These are phyloP conservation scores for Candida succiphila DNA, from an alignment of 805 yeast genomes.

Conservation along the genomic window DNA sequence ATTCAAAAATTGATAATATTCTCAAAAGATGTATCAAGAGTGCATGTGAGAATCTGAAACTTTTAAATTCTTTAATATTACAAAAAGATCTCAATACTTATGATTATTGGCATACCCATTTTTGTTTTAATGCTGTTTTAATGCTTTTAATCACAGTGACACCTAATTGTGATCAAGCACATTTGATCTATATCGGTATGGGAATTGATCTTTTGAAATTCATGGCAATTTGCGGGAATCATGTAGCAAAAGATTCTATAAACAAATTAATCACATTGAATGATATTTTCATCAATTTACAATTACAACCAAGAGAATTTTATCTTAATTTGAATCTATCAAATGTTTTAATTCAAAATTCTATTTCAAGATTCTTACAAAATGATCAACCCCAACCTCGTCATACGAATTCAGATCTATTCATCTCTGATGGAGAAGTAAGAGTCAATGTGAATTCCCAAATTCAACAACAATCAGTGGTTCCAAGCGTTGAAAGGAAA, in stretches of 20 bases:
- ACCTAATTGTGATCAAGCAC: slow-evolving; percentile 3
- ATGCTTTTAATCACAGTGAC: slow-evolving; percentile 16
- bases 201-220: slow-evolving; percentile 18
- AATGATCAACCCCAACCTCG: neutral
- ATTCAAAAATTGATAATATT: slow-evolving; percentile 15
- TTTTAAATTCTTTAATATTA: slow-evolving; percentile 17
- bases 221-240: slow-evolving; percentile 19
- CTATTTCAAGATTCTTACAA: neutral
- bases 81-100: slow-evolving; percentile 23
- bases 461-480: neutral
- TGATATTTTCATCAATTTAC: slow-evolving; percentile 12
- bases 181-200: slow-evolving; percentile 3
- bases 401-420: neutral
- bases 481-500: too few relatives aligned
- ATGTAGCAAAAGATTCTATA: slow-evolving; percentile 16
- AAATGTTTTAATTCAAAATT: neutral
- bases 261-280: slow-evolving; percentile 14
- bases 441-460: too few relatives aligned
- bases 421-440: neutral
- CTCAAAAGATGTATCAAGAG: slow-evolving; percentile 20
- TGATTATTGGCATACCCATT: slow-evolving; percentile 31
- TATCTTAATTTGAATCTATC: slow-evolving; percentile 2
- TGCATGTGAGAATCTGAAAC: slow-evolving; percentile 21
- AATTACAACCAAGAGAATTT: slow-evolving; percentile 1
- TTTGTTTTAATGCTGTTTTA: slow-evolving; percentile 24